Conservation (phyloP, 2,329 filamentous ascomycete species). For the Aspergillus luchuensis region DNA sequence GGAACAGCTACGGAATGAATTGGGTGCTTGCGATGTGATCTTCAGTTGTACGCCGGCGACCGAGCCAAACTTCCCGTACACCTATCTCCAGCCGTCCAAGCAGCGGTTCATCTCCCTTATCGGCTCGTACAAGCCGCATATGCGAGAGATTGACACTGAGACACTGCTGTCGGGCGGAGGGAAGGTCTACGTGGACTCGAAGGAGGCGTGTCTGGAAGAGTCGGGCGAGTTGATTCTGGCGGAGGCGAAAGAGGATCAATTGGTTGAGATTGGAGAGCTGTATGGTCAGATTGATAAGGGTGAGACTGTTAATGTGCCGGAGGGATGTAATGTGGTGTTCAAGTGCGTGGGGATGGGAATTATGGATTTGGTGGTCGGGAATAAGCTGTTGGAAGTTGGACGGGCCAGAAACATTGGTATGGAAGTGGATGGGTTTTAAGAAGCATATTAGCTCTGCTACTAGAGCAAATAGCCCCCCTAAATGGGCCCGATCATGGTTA, state of each 20-base stretch:
- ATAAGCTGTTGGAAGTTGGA: conserved; percentile 43
- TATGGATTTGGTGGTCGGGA: conserved; percentile 53
- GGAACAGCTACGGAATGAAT: conserved; percentile 26
- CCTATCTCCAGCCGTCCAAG: conserved; percentile 40
- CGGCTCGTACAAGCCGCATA: conserved; percentile 58
- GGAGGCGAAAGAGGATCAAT: conserved; percentile 36
- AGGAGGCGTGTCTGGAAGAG: conserved; percentile 49
- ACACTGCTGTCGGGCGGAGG: conserved; percentile 59
- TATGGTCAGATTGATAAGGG: conserved; percentile 24
- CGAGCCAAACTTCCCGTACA: conserved; percentile 45
- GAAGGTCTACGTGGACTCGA: conserved; percentile 67
- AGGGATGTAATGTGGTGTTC: conserved; percentile 48
- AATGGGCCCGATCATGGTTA: not conserved
- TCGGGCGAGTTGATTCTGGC: conserved; percentile 51
- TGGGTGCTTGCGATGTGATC: conserved; percentile 46
- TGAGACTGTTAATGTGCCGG: conserved; percentile 27
- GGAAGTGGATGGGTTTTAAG: conserved; percentile 42
- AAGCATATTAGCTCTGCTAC: not conserved
- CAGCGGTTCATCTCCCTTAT: conserved; percentile 54
- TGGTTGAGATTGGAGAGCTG: conserved; percentile 49
- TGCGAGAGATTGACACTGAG: conserved; percentile 53
- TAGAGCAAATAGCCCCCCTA: no score
- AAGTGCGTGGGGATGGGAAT: conserved; percentile 56
- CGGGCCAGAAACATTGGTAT: conserved; percentile 35
- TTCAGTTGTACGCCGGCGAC: conserved; percentile 54